Evolutionary conservation across 352 stramenopile genomes (phyloP).

Genomic region (Discostella stelligera): DNA sequence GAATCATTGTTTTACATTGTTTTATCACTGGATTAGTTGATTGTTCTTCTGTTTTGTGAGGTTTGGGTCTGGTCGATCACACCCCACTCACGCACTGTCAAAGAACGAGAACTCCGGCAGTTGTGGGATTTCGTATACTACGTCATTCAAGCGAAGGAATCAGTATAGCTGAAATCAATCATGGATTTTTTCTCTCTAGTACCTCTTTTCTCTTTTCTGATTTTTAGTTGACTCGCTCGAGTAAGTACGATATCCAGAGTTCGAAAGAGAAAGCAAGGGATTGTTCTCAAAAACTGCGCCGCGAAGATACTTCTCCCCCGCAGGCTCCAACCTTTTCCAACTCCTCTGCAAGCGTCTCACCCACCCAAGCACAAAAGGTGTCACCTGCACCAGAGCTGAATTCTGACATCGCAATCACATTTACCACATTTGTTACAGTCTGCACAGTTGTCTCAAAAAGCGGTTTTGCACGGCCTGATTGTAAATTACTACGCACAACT

Average conservation of each 20-base stretch:
- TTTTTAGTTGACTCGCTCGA: too few relatives aligned
- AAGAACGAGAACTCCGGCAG: neutral
- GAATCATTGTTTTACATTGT: constrained; percentile 9
- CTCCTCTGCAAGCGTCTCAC: constrained; percentile 62
- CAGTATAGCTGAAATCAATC: too few relatives aligned
- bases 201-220: too few relatives aligned
- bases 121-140: neutral
- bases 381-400: constrained; percentile 53
- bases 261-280: too few relatives aligned
- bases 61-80: neutral
- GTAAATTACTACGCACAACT: constrained; percentile 65
- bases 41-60: too few relatives aligned
- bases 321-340: constrained; percentile 68
- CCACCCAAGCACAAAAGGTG: constrained; percentile 69
- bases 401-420: constrained; percentile 58
- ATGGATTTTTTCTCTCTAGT: too few relatives aligned
- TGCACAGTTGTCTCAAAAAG: constrained; percentile 77
- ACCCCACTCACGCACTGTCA: too few relatives aligned
- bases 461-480: constrained; percentile 42
- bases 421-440: constrained; percentile 64
- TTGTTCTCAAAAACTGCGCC: too few relatives aligned
- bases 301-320: constrained; percentile 25
- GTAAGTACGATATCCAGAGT: too few relatives aligned
- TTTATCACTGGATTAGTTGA: neutral
- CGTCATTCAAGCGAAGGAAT: neutral